Conservation (phyloP, 345 rosid species). For the Leavenworthia alabamica region DNA sequence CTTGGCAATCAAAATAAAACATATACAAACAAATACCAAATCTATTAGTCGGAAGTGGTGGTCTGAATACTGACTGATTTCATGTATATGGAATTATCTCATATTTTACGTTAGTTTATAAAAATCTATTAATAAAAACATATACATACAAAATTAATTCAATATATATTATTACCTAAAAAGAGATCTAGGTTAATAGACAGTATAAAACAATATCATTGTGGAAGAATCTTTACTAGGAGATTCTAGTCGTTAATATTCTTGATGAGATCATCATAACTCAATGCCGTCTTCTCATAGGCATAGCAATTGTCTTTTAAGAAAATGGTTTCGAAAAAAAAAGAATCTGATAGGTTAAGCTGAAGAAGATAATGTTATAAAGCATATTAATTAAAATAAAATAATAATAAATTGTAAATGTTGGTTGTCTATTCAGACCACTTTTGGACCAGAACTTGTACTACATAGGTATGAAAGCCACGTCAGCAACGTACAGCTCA, state of each 20-base stretch:
- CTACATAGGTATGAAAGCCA: conserved; percentile 74
- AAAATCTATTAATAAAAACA: background rate
- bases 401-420: background rate
- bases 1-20: background rate
- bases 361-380: conserved; percentile 11
- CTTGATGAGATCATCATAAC: conserved; percentile 23
- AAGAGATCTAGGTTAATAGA: background rate
- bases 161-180: background rate
- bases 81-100: background rate
- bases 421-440: conserved; percentile 49
- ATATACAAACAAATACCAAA: background rate
- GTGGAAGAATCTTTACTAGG: background rate
- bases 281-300: background rate
- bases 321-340: background rate
- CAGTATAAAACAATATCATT: background rate
- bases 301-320: background rate
- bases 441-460: conserved; percentile 84
- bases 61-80: too few relatives aligned
- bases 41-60: too few relatives aligned
- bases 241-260: conserved; percentile 7
- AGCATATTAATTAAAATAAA: background rate
- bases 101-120: background rate
- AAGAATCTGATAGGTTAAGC: background rate
- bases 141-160: too few relatives aligned
- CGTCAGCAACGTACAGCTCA: conserved; percentile 78